These are phyloP conservation scores for Clavispora vitiphila DNA, from an alignment of 805 yeast genomes.

Conservation along the genomic window DNA sequence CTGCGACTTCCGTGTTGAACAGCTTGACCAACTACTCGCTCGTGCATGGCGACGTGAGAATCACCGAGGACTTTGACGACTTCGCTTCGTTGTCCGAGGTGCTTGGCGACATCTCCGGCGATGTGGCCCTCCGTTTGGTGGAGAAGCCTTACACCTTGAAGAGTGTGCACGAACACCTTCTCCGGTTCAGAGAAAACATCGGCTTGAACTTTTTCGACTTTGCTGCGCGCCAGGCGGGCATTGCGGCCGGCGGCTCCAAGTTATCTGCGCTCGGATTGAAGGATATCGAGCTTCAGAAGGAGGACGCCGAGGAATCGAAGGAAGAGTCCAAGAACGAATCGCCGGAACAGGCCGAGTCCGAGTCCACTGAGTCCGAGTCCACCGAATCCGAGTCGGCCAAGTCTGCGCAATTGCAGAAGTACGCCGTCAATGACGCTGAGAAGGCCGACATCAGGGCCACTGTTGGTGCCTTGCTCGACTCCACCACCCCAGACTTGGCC, in stretches of 20 bases:
- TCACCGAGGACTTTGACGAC: constrained; percentile 26
- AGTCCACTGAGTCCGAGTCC: too few relatives aligned
- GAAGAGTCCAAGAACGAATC: constrained; percentile 2
- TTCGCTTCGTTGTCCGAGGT: constrained; percentile 23
- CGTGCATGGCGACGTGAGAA: constrained; percentile 27
- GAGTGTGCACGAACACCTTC: constrained; percentile 57
- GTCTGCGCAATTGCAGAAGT: constrained; percentile 4
- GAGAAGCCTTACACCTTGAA: constrained; percentile 58
- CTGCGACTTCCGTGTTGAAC: constrained; percentile 51
- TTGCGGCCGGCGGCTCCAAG: constrained; percentile 46
- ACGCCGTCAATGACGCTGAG: constrained; percentile 27
- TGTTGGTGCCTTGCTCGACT: constrained; percentile 5
- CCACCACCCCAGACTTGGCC: constrained; percentile 8
- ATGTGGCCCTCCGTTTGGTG: constrained; percentile 40
- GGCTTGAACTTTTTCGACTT: constrained; percentile 48
- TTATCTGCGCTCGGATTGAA: constrained; percentile 39
- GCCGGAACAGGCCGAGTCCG: constrained; percentile 8
- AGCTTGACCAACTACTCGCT: constrained; percentile 60
- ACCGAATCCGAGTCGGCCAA: constrained; percentile 7
- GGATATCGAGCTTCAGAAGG: constrained; percentile 19
- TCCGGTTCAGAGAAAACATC: constrained; percentile 56
- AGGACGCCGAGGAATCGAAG: constrained; percentile 6
- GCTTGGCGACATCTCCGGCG: constrained; percentile 16
- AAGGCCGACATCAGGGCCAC: constrained; percentile 15
- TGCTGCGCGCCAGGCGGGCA: constrained; percentile 36